Evolutionary conservation across 257 asterid genomes (phyloP), one percentile per base, ranked within the genome.

Genomic region (Capsicum chinense): DNA sequence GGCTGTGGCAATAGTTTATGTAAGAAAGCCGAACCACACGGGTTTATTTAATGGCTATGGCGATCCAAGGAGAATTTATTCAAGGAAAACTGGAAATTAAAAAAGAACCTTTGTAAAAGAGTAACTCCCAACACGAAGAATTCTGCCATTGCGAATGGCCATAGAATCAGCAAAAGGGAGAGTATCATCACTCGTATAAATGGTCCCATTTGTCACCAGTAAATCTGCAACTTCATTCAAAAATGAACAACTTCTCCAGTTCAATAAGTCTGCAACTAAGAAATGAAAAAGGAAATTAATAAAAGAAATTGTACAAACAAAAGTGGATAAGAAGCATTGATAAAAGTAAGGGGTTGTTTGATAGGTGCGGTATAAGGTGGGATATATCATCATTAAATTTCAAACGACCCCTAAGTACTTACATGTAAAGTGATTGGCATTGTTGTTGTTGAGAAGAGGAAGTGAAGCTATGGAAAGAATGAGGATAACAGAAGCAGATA

Each of bases 151-250:
- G 79, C 88, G 90, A 86, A 95, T 84, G 80, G 98, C 98, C 93
- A 95, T 93, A 21, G 98, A 92, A 74, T 93, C 93, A 59, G 91
- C 97, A 85, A 92, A 91, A 33, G 92, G 97, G 42, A 88, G 87
- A 83, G 91, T 85, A n/a, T 70, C 89, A 84, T 93, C 93, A 86
- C 94, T 88, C 87, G 98, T 95, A 91, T 90, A 93, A 69, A 95
- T 92, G 19, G 93, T 91, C 85, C 93, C 98, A 85, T 95, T 93
- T 0, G 78, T 85, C 85, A 95, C 92, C 88, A 95, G 47, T 87
- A 93, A 90, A 86, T 93, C 98, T 69, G 97, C 97, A 67, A 63
- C 84, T 83, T 84, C 73, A 19, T 58, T 26, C 56, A 7, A 14
- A 68, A 35, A 14, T 67, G 76, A 37, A 14, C 63, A 63, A 21